Base-by-base conservation (phyloP, 192 early-diverging fungal genomes). In the Umbelopsis vinacea region DNA sequence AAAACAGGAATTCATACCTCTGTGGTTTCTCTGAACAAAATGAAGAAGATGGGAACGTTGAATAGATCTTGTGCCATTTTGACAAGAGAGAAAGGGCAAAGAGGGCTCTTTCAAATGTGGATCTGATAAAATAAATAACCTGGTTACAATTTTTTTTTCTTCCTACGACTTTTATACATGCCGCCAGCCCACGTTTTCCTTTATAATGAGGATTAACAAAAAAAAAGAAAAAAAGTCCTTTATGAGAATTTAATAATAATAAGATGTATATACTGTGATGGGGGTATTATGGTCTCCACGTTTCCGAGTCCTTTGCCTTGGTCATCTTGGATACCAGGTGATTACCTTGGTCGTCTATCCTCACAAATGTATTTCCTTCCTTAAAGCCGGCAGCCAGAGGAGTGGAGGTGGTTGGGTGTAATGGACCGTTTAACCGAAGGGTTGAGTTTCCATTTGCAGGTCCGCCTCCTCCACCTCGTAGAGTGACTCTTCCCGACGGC, bases 1-100 rank as follows among this genome's bases (percentile, higher is more conserved):
- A 54, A 54, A 11, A 2, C 23, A 54, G 52, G 40, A 43, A 43
- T 43, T 8, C n/a, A 19, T 63, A 63, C 57, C 46, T 77, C 76
- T 21, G 67, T 69, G 2, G 93, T 91, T 84, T 97, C 94, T 69
- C 93, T 81, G 75, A 94, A 86, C 26, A 93, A 38, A 12, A 94
- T 90, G 71, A 93, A 92, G 77, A 94, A 93, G 29, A 89, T 86
- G 38, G 91, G 84, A 0, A 87, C 84, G 23, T 84, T 82, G 73
- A 91, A 94, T 15, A 92, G 73, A 75, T 86, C 74, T 52, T 75
- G 67, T 52, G 69, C 69, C 29, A 74, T 67, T 19, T 73, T 68
- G 60, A 72, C 52, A 52, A n/a, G 52, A 46, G 52, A 48, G 14
- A 73, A 43, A 69, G n/a, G 63, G 48, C 57, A 43, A 43, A 43